These are phyloP conservation scores for Trypanosoma vivax DNA, from an alignment of 208 protist genomes.

Conservation along the genomic window DNA sequence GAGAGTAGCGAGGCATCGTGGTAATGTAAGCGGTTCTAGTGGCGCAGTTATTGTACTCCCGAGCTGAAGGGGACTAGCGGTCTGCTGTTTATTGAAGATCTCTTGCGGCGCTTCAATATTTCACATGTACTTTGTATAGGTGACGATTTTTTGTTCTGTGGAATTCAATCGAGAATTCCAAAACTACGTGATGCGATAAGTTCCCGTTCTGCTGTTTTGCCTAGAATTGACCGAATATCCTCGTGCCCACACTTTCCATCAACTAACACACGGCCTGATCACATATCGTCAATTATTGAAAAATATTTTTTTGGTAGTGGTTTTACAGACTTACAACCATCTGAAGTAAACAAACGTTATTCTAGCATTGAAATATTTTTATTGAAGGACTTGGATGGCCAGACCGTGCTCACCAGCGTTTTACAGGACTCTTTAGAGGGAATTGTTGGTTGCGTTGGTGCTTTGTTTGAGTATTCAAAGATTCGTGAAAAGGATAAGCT, in stretches of 20 bases:
- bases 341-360: constrained; percentile 55
- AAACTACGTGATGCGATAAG: constrained; percentile 8
- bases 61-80: constrained; percentile 56
- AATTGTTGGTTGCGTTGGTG: constrained; percentile 72
- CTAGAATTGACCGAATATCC: constrained; percentile 52
- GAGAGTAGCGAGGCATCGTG: constrained; percentile 35
- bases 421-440: constrained; percentile 49
- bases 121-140: constrained; percentile 62
- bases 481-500: constrained; percentile 30
- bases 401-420: constrained; percentile 39
- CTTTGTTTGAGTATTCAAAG: constrained; percentile 40
- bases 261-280: constrained; percentile 18
- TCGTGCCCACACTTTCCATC: constrained; percentile 34
- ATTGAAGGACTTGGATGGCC: constrained; percentile 51
- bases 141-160: constrained; percentile 73
- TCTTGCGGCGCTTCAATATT: constrained; percentile 53
- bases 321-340: constrained; percentile 48
- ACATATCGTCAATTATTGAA: constrained; percentile 32
- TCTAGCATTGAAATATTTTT: constrained; percentile 59
- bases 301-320: constrained; percentile 72
- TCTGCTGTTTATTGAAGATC: constrained; percentile 54
- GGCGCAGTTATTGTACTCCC: constrained; percentile 70
- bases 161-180: constrained; percentile 29
- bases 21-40: constrained; percentile 53
- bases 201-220: constrained; percentile 14